Evolutionary conservation across 2,329 filamentous ascomycete species (phyloP).

Genomic region (Pyrenophora graminea): DNA sequence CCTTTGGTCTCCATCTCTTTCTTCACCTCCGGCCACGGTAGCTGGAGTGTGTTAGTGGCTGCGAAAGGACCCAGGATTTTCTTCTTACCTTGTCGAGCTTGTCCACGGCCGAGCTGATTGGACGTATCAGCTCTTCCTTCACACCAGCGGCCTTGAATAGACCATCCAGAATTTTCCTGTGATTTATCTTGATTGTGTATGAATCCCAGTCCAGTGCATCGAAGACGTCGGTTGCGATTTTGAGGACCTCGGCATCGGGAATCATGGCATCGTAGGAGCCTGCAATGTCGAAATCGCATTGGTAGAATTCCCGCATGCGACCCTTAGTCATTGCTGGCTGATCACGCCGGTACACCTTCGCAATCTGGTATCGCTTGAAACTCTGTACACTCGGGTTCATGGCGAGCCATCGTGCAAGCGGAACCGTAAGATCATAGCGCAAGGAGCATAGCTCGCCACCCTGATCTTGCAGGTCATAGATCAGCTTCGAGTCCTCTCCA

Average conservation of each 20-base stretch:
- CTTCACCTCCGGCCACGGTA: slow-evolving; percentile 83
- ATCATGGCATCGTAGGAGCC: slow-evolving; percentile 85
- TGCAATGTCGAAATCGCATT: slow-evolving; percentile 96
- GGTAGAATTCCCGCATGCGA: slow-evolving; percentile 94
- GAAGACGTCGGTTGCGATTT: slow-evolving; percentile 84
- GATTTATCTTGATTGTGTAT: slow-evolving; percentile 92
- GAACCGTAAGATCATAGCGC: slow-evolving; percentile 85
- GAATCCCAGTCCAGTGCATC: slow-evolving; percentile 74
- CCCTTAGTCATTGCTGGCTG: slow-evolving; percentile 83
- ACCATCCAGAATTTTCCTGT: slow-evolving; percentile 91
- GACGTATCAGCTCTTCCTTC: slow-evolving; percentile 80
- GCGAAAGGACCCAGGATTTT: background rate
- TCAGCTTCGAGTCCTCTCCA: slow-evolving; percentile 89
- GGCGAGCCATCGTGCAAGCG: slow-evolving; percentile 88
- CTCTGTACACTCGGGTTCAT: slow-evolving; percentile 82
- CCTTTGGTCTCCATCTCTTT: slow-evolving; percentile 96
- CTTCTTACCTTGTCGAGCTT: slow-evolving; percentile 80
- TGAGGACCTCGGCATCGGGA: slow-evolving; percentile 85
- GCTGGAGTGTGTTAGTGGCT: slow-evolving; percentile 32
- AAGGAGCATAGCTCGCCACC: slow-evolving; percentile 84
- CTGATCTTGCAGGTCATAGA: slow-evolving; percentile 87
- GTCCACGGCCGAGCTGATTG: slow-evolving; percentile 91
- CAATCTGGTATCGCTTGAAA: slow-evolving; percentile 94
- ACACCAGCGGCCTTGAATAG: slow-evolving; percentile 92
- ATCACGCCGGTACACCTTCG: slow-evolving; percentile 84